Base-by-base conservation (phyloP, 192 early-diverging fungal species). In the Backusella circina region DNA sequence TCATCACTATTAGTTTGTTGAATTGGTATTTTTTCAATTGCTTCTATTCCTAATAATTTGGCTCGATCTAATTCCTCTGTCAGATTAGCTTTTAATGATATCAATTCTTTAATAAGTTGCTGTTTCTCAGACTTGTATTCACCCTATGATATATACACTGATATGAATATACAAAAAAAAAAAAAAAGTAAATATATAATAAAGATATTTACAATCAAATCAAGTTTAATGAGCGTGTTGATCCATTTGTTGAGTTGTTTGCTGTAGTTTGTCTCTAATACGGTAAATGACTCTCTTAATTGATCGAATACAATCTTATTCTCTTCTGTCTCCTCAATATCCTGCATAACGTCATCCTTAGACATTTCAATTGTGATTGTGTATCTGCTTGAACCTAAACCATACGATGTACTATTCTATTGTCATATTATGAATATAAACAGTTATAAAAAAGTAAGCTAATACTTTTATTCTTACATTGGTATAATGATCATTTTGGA, bases 351-450 rank as follows among this genome's bases (percentile, higher is more conserved):
- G 6, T 86, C 77, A 9, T 84, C 81, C 23, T 86, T 83, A 7
- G 87, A 78, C 30, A 93, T 54, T 54, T 83, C 73, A 70, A 91
- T 81, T n/a, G 85, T 83, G 37, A 93, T 80, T 23, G 77, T 81
- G 37, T 91, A 90, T 1, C 89, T 86, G 67, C 84, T 86, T 12
- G 88, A 87, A 2, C 88, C 90, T 75, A 93, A 86, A 16, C 89
- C 88, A 21, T 88, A 81, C 16, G 86, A 81, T 66, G 67, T 28
- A 13, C 77, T 65, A 21, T 33, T 41, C 72, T 80, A 37, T 50
- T 26, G 4, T 18, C 33, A 66, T 33, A 6, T n/a, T 18, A 3
- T 16, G 31, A 31, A 16, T 28, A 30, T 15, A 38, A 12, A 47
- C 38, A 72, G 1, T n/a, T n/a, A n/a, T n/a, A n/a, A n/a, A n/a